Evolutionary conservation across 495 filamentous ascomycete genomes (phyloP).

Genomic region (Lichenothelia convexa): DNA sequence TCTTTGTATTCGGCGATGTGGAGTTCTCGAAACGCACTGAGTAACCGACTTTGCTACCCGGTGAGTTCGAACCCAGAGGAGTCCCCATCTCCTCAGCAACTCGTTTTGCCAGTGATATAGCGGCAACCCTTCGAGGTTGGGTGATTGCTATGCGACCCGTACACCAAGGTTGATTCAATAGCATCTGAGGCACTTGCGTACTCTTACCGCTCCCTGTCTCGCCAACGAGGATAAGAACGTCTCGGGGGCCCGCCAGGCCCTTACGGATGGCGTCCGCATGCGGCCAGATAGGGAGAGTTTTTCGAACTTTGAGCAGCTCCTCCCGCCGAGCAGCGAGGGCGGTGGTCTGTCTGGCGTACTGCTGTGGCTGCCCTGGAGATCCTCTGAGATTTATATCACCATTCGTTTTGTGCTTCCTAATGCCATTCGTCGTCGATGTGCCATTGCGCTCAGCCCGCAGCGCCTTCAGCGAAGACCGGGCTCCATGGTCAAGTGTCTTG

Average conservation of each 20-base stretch:
- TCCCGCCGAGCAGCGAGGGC: neutral
- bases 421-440: neutral
- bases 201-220: conserved; percentile 95
- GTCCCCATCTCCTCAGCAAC: conserved; percentile 86
- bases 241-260: conserved; percentile 35
- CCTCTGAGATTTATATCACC: neutral
- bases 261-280: conserved; percentile 50
- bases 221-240: conserved; percentile 74
- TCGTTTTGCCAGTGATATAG: conserved; percentile 75
- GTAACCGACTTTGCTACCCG: conserved; percentile 69
- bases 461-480: too few relatives aligned
- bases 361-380: neutral
- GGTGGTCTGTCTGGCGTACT: neutral
- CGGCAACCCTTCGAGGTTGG: conserved; percentile 82
- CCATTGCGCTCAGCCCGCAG: neutral
- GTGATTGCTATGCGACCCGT: conserved; percentile 86
- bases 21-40: conserved; percentile 87
- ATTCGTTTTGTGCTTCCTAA: neutral
- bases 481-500: neutral
- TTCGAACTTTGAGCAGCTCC: conserved; percentile 15
- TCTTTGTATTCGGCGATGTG: conserved; percentile 47
- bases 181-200: conserved; percentile 88
- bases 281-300: conserved; percentile 65
- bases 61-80: conserved; percentile 44
- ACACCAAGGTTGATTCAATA: conserved; percentile 67